phyloP scores from a whole-genome alignment of 345 rosid species.

The Moricandia moricandioides region DNA sequence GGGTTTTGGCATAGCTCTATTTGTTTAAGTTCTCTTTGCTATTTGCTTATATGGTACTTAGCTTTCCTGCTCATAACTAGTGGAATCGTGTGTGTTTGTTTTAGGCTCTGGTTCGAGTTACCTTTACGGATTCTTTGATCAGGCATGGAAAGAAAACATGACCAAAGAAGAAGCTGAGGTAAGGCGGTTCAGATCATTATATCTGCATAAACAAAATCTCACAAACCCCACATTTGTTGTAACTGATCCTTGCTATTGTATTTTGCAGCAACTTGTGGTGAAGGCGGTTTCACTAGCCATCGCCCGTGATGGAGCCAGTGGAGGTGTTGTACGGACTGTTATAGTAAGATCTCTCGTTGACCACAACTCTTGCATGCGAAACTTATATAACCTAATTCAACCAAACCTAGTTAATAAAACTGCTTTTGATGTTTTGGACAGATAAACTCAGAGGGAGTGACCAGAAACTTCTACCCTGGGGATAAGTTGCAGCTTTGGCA shows the following conservation, averaged over 20 bases:
- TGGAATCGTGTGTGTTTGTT: slow-evolving; percentile 3
- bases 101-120: slow-evolving; percentile 95
- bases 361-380: background rate
- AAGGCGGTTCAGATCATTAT: slow-evolving; percentile 11
- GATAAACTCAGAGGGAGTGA: slow-evolving; percentile 90
- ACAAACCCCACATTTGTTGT: background rate
- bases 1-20: background rate
- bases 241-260: slow-evolving; percentile 3
- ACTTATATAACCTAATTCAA: background rate
- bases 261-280: slow-evolving; percentile 78
- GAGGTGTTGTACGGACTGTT: slow-evolving; percentile 96
- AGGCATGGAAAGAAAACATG: slow-evolving; percentile 97
- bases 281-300: slow-evolving; percentile 96
- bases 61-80: slow-evolving; percentile 2
- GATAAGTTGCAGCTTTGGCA: slow-evolving; percentile 87
- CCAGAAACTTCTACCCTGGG: slow-evolving; percentile 82
- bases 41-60: background rate
- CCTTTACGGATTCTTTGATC: slow-evolving; percentile 94
- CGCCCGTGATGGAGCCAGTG: slow-evolving; percentile 97
- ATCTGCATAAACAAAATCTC: background rate
- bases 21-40: background rate
- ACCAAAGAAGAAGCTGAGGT: slow-evolving; percentile 99
- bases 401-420: background rate
- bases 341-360: slow-evolving; percentile 50
- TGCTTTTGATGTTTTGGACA: slow-evolving; percentile 27